Percentiles rank a stretch among this genome's conserved stretches.
phyloP scores from a whole-genome alignment of 495 filamentous ascomycete species.

The Podospora sp. region DNA sequence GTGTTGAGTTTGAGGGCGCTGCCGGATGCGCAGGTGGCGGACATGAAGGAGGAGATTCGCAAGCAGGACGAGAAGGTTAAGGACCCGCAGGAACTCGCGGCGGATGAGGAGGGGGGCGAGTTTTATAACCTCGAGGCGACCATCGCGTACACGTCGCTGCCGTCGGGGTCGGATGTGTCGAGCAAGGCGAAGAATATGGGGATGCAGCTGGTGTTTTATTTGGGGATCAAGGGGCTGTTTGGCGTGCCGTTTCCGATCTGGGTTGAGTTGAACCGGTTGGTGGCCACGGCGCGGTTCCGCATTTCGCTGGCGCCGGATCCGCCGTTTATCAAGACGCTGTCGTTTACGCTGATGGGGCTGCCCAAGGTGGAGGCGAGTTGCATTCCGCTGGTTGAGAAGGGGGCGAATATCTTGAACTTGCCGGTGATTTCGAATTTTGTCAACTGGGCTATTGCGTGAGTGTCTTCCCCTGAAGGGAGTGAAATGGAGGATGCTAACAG shows the following conservation, averaged over 20 bases:
- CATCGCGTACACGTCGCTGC: slow-evolving; percentile 88
- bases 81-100: slow-evolving; percentile 84
- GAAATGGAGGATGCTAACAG: no score
- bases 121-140: slow-evolving; percentile 95
- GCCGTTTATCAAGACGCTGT: slow-evolving; percentile 88
- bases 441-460: slow-evolving; percentile 80
- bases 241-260: slow-evolving; percentile 88
- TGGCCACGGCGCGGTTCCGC: slow-evolving; percentile 81
- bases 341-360: slow-evolving; percentile 89
- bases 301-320: slow-evolving; percentile 85
- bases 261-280: slow-evolving; percentile 82
- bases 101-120: slow-evolving; percentile 87
- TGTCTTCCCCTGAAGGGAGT: no score
- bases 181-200: slow-evolving; percentile 93
- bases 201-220: slow-evolving; percentile 88
- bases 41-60: slow-evolving; percentile 76
- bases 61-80: slow-evolving; percentile 76
- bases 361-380: slow-evolving; percentile 91
- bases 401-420: slow-evolving; percentile 88
- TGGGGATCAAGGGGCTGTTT: slow-evolving; percentile 82
- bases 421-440: slow-evolving; percentile 95
- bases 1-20: slow-evolving; percentile 89
- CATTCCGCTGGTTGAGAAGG: slow-evolving; percentile 83
- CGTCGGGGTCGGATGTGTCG: slow-evolving; percentile 65
- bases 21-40: slow-evolving; percentile 76